Evolutionary conservation across 1,284 basidiomycete species (phyloP), one percentile per base, ranked within the genome.

Genomic region (Phenoliferia sp.): DNA sequence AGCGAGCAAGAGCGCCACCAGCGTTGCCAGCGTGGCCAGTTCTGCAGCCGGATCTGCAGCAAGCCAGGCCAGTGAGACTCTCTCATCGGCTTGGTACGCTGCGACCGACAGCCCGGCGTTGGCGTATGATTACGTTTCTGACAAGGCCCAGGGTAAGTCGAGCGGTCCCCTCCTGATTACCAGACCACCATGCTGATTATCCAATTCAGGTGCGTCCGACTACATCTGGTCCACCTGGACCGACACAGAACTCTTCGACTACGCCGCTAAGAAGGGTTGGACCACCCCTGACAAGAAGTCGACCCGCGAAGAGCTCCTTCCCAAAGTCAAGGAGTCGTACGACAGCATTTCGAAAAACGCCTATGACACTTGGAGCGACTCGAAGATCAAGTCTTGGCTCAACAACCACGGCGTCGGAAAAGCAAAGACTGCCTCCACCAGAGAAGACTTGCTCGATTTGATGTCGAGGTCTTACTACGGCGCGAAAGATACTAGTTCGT

Each of bases 181-280:
- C n/a, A 17, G 5, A n/a, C 36, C 32, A 4, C 34, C 15, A 35
- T 31, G 3, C 56, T 59, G 17, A 50, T 66, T 34, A 10, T 29
- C n/a, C 1, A 0, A 5, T n/a, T 48, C 61, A 71, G 86, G 90
- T 70, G 79, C 87, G 35, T 90, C 87, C 77, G 92, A 96, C 79
- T 94, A 93, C 74, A 80, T 93, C 9, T 94, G 90, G 78, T 91
- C 89, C 0, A 85, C 87, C 2, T 95, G 94, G 94, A 86, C 88
- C 68, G 90, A 95, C 74, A 88, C 84, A 75, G 82, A 84, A 69
- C 66, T 76, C 28, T 72, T 78, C 65, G 78, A 78, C 0, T 96
- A 88, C 80, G 85, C 94, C 59, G 86, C 89, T 74, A 83, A 87
- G 55, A 86, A 90, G 76, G 87, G 88, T 36, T 80, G 91, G 44